Percentiles rank a stretch among this genome's conserved stretches.
Conservation (phyloP, 441 rosid genomes). For the Jatropha podagrica region DNA sequence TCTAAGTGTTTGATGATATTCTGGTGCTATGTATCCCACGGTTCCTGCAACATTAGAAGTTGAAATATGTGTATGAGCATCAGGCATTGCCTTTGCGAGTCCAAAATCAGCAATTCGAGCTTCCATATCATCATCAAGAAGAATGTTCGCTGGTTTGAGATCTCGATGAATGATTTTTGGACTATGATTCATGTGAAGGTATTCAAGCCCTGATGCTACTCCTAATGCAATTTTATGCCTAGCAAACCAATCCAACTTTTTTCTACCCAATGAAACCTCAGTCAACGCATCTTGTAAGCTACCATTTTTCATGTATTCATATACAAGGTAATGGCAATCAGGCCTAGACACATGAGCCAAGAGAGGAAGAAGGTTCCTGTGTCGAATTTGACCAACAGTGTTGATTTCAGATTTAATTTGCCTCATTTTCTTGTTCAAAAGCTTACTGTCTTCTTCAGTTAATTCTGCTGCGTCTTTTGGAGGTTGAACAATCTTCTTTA, state of each 20-base stretch:
- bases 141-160: constrained; percentile 81
- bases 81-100: constrained; percentile 77
- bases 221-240: constrained; percentile 73
- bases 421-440: constrained; percentile 70
- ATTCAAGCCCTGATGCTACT: constrained; percentile 78
- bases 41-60: constrained; percentile 73
- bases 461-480: constrained; percentile 62
- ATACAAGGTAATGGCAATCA: constrained; percentile 75
- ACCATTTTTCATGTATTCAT: constrained; percentile 90
- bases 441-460: constrained; percentile 61
- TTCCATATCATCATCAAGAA: constrained; percentile 87
- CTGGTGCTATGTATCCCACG: constrained; percentile 85
- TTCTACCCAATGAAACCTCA: constrained; percentile 43
- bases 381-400: constrained; percentile 83
- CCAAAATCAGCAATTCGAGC: constrained; percentile 91
- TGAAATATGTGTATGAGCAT: constrained; percentile 67
- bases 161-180: constrained; percentile 81
- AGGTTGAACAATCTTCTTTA: constrained; percentile 71
- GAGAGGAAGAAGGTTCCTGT: constrained; percentile 73
- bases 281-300: constrained; percentile 62
- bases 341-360: constrained; percentile 73
- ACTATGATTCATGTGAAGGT: constrained; percentile 67
- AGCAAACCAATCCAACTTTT: constrained; percentile 61
- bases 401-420: constrained; percentile 75
- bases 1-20: constrained; percentile 78